These are phyloP conservation scores for Eimeria sp. DNA, from an alignment of 169 alveolate genomes.

Conservation along the genomic window DNA sequence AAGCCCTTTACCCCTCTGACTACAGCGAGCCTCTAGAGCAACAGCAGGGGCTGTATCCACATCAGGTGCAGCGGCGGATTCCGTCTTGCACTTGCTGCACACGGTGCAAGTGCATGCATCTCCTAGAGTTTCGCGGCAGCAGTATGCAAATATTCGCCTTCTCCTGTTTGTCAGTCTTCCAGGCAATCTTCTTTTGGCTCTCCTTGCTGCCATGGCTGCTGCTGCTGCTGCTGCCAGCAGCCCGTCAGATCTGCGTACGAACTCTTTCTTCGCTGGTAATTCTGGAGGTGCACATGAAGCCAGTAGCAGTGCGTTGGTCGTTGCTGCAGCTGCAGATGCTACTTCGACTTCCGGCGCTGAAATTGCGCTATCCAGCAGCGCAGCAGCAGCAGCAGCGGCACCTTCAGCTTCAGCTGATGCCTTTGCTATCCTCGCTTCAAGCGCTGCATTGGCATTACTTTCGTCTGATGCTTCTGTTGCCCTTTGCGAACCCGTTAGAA, in stretches of 20 bases:
- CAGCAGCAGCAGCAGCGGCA: slow-evolving; percentile 68
- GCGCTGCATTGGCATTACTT: neutral
- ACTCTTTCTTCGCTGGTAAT: neutral
- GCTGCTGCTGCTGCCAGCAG: slow-evolving; percentile 59
- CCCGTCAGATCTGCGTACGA: neutral
- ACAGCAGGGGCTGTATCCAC: slow-evolving; percentile 3
- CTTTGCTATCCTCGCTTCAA: slow-evolving; percentile 16
- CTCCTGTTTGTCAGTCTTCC: slow-evolving; percentile 42
- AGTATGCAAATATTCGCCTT: slow-evolving; percentile 68
- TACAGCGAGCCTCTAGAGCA: neutral
- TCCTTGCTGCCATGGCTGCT: slow-evolving; percentile 37
- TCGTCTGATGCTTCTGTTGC: slow-evolving; percentile 21
- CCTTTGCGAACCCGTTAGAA: neutral
- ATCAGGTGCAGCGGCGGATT: neutral
- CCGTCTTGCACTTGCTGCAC: slow-evolving; percentile 10
- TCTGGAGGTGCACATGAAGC: slow-evolving; percentile 2
- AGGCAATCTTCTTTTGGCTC: slow-evolving; percentile 20
- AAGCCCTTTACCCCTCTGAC: neutral
- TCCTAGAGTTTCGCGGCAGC: slow-evolving; percentile 62
- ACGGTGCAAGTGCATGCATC: slow-evolving; percentile 36
- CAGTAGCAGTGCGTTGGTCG: slow-evolving; percentile 31
- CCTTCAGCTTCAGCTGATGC: slow-evolving; percentile 68
- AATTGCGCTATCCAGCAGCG: slow-evolving; percentile 38
- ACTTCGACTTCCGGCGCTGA: slow-evolving; percentile 60
- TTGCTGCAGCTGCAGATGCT: slow-evolving; percentile 73